phyloP scores from a whole-genome alignment of 2,329 filamentous ascomycete species.

The Basipetospora chlamydospora region DNA sequence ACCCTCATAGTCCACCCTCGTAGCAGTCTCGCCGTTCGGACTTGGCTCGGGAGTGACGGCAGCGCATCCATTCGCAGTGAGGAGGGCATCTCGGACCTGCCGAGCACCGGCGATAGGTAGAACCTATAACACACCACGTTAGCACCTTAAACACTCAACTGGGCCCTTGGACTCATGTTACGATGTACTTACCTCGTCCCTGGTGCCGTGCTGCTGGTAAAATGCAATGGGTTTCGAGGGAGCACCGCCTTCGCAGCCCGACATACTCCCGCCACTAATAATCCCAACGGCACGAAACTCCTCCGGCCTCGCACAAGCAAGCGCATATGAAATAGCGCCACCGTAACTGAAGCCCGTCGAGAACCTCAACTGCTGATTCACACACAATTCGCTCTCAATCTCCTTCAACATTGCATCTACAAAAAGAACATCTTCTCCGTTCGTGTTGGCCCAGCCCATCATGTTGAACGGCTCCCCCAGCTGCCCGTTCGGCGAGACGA shows the following conservation, averaged over 20 bases:
- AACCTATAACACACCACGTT: constrained; percentile 7
- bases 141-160: neutral
- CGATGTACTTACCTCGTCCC: constrained; percentile 12
- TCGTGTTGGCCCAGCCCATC: constrained; percentile 24
- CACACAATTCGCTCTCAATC: constrained; percentile 24
- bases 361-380: constrained; percentile 25
- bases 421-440: constrained; percentile 25
- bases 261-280: constrained; percentile 15
- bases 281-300: constrained; percentile 21
- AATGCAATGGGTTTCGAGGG: constrained; percentile 19
- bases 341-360: constrained; percentile 28
- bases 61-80: constrained; percentile 19
- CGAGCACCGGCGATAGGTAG: constrained; percentile 18
- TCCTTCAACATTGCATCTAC: constrained; percentile 22
- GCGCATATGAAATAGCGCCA: constrained; percentile 24
- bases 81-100: constrained; percentile 19
- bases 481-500: constrained; percentile 25
- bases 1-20: constrained; percentile 15
- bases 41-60: constrained; percentile 13
- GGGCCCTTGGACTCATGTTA: neutral
- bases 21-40: constrained; percentile 7
- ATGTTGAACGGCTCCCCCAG: constrained; percentile 7
- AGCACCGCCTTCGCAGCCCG: constrained; percentile 16
- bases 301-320: constrained; percentile 23
- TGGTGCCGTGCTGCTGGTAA: constrained; percentile 21